These are phyloP conservation scores for Graphiopsis chlorocephala DNA, from an alignment of 2,329 filamentous ascomycete species.

Conservation along the genomic window DNA sequence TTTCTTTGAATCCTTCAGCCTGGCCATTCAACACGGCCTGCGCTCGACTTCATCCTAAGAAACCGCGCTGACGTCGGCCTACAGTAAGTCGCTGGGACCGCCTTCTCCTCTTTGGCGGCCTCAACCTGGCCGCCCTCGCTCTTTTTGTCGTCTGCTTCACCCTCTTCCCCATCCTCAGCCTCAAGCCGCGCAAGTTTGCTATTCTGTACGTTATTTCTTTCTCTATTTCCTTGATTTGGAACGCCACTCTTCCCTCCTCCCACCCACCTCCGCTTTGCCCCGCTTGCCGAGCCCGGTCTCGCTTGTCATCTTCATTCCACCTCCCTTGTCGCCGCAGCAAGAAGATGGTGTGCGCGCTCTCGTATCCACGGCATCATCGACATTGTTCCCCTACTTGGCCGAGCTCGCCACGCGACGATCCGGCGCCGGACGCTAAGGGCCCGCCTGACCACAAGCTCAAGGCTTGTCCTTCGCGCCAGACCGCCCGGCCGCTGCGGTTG, in stretches of 20 bases:
- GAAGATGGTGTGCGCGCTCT: constrained; percentile 15
- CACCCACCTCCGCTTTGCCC: constrained; percentile 9
- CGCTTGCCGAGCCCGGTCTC: constrained; percentile 2
- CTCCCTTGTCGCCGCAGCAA: constrained; percentile 13
- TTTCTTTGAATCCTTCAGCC: constrained; percentile 10
- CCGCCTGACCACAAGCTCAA: constrained; percentile 34
- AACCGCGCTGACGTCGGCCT: constrained; percentile 30
- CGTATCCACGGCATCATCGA: constrained; percentile 18
- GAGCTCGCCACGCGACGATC: constrained; percentile 27
- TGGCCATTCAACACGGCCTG: constrained; percentile 11
- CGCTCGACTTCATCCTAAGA: constrained; percentile 13
- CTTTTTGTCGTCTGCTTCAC: constrained; percentile 94
- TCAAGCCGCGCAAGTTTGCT: constrained; percentile 89
- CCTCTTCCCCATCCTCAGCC: constrained; percentile 77
- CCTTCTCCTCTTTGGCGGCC: constrained; percentile 84
- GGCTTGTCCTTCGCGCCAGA: constrained; percentile 17
- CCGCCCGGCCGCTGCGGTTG: constrained; percentile 16
- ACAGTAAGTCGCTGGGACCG: constrained; percentile 97
- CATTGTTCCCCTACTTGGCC: neutral
- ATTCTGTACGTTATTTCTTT: constrained; percentile 73
- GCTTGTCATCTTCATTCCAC: constrained; percentile 6
- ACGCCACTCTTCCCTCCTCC: neutral
- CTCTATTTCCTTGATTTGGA: constrained; percentile 14
- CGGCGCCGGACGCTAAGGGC: constrained; percentile 30
- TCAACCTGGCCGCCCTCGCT: constrained; percentile 82